A percentile compares a stretch with the other conserved stretches of the same genome.
These are phyloP conservation scores for Pittosporum tobira DNA, from an alignment of 129 eudicot species.

Conservation along the genomic window DNA sequence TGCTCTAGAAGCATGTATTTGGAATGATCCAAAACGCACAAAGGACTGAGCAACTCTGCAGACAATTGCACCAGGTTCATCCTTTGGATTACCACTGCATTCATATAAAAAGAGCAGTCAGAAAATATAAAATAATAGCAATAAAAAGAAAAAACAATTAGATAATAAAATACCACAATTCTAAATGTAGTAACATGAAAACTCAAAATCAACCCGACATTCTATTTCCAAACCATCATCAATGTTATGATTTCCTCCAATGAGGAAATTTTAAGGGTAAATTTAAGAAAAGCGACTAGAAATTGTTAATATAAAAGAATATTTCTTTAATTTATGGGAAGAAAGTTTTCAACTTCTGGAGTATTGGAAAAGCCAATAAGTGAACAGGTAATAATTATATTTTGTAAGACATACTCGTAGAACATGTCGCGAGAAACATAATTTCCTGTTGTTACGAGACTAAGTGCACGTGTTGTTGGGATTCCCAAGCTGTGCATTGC, in stretches of 20 bases:
- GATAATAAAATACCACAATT: no score
- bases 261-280: no score
- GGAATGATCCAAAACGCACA: conserved; percentile 90
- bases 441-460: conserved; percentile 91
- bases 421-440: conserved; percentile 86
- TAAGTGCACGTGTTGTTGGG: conserved; percentile 93
- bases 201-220: background rate
- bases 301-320: no score
- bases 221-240: no score
- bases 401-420: conserved; percentile 68
- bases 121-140: background rate
- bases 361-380: background rate
- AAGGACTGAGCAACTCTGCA: conserved; percentile 98
- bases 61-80: conserved; percentile 96
- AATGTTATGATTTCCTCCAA: no score
- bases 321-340: background rate
- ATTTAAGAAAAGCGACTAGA: no score
- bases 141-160: no score
- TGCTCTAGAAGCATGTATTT: conserved; percentile 85
- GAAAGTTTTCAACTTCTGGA: background rate
- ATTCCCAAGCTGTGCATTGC: conserved; percentile 90
- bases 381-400: background rate
- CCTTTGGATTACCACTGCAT: conserved; percentile 97
- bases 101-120: conserved; percentile 1
- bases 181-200: conserved; percentile 1